Conservation (phyloP, 371 early-diverging fungal genomes). For the Nematocida sp. region DNA sequence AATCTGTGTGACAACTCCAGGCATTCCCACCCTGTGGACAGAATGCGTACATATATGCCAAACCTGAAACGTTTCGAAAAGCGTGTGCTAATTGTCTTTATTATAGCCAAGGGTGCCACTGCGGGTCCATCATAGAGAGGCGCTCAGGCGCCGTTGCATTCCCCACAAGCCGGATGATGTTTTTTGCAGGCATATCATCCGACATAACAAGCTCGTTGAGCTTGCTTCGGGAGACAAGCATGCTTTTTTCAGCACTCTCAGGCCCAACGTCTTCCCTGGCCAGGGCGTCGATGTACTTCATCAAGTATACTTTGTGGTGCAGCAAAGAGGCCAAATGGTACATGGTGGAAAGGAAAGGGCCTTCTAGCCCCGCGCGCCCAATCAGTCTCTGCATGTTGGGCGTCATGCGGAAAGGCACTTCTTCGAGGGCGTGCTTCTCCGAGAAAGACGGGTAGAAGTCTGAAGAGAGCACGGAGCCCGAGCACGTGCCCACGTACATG, state of each 20-base stretch:
- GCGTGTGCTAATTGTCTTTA: not conserved
- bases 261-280: conserved; percentile 31
- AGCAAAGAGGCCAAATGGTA: conserved; percentile 43
- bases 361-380: conserved; percentile 56
- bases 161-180: conserved; percentile 35
- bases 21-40: not conserved
- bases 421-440: conserved; percentile 5
- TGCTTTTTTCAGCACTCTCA: conserved; percentile 25
- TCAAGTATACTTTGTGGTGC: conserved; percentile 16
- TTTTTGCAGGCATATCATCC: conserved; percentile 4
- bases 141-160: conserved; percentile 47
- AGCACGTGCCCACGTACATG: conserved; percentile 17
- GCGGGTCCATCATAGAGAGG: conserved; percentile 50
- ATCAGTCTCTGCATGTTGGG: conserved; percentile 56
- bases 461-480: conserved; percentile 37
- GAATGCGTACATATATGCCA: no score
- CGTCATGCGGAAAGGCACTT: conserved; percentile 46
- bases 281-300: conserved; percentile 27
- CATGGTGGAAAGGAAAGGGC: conserved; percentile 52
- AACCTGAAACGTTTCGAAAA: not conserved
- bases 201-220: conserved; percentile 3
- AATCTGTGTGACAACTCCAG: conserved; percentile 18
- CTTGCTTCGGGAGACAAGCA: conserved; percentile 18
- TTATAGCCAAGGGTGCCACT: conserved; percentile 56
- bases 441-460: conserved; percentile 46